A percentile compares a stretch with the other conserved stretches of the same genome.
These are phyloP conservation scores for Curvularia sp. DNA, from an alignment of 2,329 filamentous ascomycete species.

Conservation along the genomic window DNA sequence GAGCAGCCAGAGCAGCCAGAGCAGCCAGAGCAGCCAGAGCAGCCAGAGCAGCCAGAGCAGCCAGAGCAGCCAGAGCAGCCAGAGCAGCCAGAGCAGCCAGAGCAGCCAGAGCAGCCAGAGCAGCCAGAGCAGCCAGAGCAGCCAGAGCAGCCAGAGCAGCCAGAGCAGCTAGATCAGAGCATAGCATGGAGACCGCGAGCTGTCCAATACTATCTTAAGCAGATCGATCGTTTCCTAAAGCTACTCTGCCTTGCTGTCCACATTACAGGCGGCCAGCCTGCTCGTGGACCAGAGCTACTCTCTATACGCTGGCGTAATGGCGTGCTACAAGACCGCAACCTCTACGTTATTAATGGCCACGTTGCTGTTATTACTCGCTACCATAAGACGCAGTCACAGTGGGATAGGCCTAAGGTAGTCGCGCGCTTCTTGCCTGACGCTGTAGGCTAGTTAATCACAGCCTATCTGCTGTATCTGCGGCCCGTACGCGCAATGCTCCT, in stretches of 20 bases:
- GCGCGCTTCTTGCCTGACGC: not conserved
- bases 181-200: not conserved
- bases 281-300: not conserved
- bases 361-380: not conserved
- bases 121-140: not conserved
- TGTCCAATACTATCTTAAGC: not conserved
- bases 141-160: too few relatives aligned
- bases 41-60: too few relatives aligned
- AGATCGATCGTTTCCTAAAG: slow-evolving; percentile 1
- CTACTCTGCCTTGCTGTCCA: not conserved
- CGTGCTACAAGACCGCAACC: not conserved
- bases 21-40: too few relatives aligned
- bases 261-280: not conserved
- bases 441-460: not conserved
- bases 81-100: too few relatives aligned
- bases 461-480: not conserved
- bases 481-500: not conserved
- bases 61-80: too few relatives aligned
- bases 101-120: too few relatives aligned
- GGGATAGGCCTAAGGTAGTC: not conserved
- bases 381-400: not conserved
- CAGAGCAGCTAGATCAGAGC: not conserved
- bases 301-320: not conserved
- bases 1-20: too few relatives aligned
- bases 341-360: not conserved